Evolutionary conservation across 2,329 filamentous ascomycete genomes (phyloP), one percentile per base, ranked within the genome.

Genomic region (Pseudogymnoascus destructans): DNA sequence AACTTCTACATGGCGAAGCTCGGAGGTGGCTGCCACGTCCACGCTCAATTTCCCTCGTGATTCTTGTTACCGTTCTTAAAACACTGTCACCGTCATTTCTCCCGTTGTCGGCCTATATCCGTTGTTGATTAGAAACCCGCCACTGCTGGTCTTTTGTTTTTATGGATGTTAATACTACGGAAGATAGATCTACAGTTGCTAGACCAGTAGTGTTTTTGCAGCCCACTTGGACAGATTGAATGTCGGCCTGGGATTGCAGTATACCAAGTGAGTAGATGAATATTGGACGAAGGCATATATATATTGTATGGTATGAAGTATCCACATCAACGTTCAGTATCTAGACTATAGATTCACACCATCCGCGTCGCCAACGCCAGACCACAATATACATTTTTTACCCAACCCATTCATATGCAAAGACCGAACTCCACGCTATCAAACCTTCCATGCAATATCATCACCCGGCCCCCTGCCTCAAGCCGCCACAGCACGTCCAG

Each of bases 401-500:
- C 46, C 46, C 46, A 52, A 52, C 46, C 46, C 46, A 9, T 46
- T 52, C n/a, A 52, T 52, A 52, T 52, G 46, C 46, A 52, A 52
- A 52, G 25, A 38, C 54, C 54, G 54, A 56, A 56, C 54, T 35
- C 54, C 54, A 27, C 54, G 54, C 54, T 56, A 56, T 38, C 54
- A 56, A 56, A 56, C 30, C 54, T 23, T 52, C 54, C 35, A 56
- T 56, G 54, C 54, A 56, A 56, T 56, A 56, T 25, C 35, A 35
- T n/a, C 46, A 30, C 5, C 46, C 46, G 9, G 6, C 25, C 46
- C 11, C 5, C 23, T 30, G 23, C 2, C 46, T 52, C 25, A 52
- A 17, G 46, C 46, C 9, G 46, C 25, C n/a, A 52, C 46, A 30
- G 46, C 46, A 2, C 25, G 46, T 23, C 74, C 77, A 57, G 79